Evolutionary conservation across 176 grass and related monocot species (phyloP).

Genomic region (Juncus effusus): DNA sequence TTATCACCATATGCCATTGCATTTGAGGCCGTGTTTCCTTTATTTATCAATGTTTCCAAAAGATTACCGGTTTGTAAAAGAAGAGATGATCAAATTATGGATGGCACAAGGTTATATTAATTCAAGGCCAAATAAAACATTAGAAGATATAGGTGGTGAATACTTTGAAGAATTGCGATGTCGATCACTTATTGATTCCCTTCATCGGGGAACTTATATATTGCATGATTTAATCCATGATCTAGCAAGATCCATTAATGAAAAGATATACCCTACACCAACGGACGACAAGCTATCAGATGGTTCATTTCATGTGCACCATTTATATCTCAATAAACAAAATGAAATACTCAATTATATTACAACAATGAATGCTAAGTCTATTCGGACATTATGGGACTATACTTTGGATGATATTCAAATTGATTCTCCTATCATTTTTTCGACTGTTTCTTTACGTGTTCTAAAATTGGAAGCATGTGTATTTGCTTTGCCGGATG

Average conservation of each 20-base stretch:
- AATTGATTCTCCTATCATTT: not conserved
- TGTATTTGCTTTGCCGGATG: not conserved
- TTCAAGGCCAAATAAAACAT: not conserved
- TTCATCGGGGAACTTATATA: not conserved
- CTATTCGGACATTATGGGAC: not conserved
- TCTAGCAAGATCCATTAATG: constrained; percentile 1
- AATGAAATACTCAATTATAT: not conserved
- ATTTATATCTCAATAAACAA: no score
- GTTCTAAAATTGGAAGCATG: not conserved
- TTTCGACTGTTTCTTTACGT: not conserved
- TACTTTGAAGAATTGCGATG: not conserved
- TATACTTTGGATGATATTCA: not conserved
- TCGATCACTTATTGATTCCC: not conserved
- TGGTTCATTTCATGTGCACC: not conserved
- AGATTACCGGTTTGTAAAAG: not conserved
- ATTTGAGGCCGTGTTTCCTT: constrained; percentile 24
- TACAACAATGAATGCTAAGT: not conserved
- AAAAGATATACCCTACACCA: not conserved
- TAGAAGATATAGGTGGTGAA: not conserved
- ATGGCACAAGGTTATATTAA: constrained; percentile 20
- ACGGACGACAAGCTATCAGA: not conserved
- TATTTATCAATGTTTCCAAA: constrained; percentile 19
- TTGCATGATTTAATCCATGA: constrained; percentile 4
- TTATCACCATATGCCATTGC: constrained; percentile 4
- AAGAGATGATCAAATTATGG: constrained; percentile 18